Base-by-base conservation (phyloP, 1,284 basidiomycete genomes). In the Trametes versicolor region DNA sequence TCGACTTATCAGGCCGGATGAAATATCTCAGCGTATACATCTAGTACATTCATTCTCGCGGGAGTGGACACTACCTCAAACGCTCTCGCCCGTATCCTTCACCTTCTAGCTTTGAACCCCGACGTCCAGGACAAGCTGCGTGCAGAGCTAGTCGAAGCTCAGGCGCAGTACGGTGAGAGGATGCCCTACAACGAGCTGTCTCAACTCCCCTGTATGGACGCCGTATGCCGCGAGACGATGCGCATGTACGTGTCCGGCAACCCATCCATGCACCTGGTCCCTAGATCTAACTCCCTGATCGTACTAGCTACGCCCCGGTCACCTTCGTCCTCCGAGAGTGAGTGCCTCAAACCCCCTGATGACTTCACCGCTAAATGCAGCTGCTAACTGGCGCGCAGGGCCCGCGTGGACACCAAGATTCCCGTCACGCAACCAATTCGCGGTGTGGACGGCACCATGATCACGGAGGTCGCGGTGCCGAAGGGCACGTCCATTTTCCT, bases 171-270 rank as follows among this genome's bases (percentile, higher is more conserved):
- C 12, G 67, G 64, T 6, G 63, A 55, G 0, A 47, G 61, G 12
- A 19, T 70, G 4, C 25, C 62, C 8, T 70, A 70, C 55, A 64
- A 68, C 25, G 51, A 60, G 10, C 48, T 70, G 5, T 49, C 65
- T 10, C 39, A 49, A 21, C 50, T 70, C 1, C 69, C 66, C 10
- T 66, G 61, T 27, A 43, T 70, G 15, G 64, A 68, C 25, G 67
- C 66, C 2, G 52, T 70, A 10, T 62, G 51, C 27, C 52, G 63
- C 7, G 69, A 70, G 62, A 70, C 66, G 4, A 21, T 70, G 27
- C 58, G 69, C 9, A 29, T 68, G 69, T 68, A 47, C 36, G 56
- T 58, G 15, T 25, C 9, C 19, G 3, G 39, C 19, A 10, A 4
- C 10, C 29, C 2, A 13, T 45, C n/a, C 4, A 13, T 2, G 19